Evolutionary conservation across 2,329 filamentous ascomycete genomes (phyloP).

Genomic region (Pseudogymnoascus verrucosus): DNA sequence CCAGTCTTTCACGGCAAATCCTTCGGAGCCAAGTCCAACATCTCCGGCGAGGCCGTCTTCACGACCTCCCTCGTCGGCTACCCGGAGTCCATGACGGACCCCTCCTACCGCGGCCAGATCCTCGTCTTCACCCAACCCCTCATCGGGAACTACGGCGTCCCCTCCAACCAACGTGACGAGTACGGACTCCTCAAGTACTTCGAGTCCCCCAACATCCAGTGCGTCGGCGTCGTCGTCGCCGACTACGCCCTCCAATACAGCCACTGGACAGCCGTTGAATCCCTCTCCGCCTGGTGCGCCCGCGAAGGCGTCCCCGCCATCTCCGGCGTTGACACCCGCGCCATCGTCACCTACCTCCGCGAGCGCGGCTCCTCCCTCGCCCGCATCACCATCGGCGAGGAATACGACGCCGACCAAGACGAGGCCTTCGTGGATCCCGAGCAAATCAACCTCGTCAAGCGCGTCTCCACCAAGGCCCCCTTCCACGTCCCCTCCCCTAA

Average conservation of each 20-base stretch:
- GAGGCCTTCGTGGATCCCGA: conserved; percentile 92
- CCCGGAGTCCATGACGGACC: conserved; percentile 87
- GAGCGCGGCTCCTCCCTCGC: conserved; percentile 96
- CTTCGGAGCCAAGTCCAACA: conserved; percentile 92
- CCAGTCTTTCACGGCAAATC: conserved; percentile 94
- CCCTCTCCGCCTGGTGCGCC: conserved; percentile 86
- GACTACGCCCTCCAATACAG: conserved; percentile 92
- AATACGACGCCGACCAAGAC: conserved; percentile 97
- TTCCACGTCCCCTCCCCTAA: conserved; percentile 85
- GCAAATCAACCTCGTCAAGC: conserved; percentile 92
- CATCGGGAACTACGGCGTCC: conserved; percentile 98
- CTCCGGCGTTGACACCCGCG: conserved; percentile 92
- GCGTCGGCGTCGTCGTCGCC: conserved; percentile 88
- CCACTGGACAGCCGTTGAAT: conserved; percentile 98
- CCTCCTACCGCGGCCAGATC: conserved; percentile 88
- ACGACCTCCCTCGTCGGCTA: conserved; percentile 97
- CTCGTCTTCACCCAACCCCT: conserved; percentile 96
- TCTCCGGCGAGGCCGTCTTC: conserved; percentile 97
- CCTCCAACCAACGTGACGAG: conserved; percentile 74
- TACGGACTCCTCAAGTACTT: conserved; percentile 95
- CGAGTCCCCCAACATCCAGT: conserved; percentile 95
- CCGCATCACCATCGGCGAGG: conserved; percentile 88
- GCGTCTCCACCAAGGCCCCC: conserved; percentile 94
- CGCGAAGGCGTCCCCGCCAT: conserved; percentile 94
- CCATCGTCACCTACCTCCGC: conserved; percentile 89